phyloP scores from a whole-genome alignment of 345 rosid genomes.

The Arabidopsis arenosa region DNA sequence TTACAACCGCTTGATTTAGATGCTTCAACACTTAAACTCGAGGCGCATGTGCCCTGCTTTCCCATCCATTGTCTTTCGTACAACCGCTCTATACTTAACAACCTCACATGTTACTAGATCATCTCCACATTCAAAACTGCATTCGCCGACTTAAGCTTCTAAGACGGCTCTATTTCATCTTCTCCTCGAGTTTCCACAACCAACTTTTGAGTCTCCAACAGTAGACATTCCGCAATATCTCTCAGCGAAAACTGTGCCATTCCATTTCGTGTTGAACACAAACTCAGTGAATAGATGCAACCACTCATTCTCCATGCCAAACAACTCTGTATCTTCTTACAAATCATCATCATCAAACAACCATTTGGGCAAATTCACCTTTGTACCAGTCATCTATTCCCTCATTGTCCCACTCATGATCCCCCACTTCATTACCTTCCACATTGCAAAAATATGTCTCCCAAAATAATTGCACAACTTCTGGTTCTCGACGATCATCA shows the following conservation, averaged over 20 bases:
- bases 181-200: neutral
- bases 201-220: neutral
- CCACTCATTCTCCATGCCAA: neutral
- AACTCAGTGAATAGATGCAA: slow-evolving; percentile 7
- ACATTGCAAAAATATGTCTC: too few species aligned
- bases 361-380: too few species aligned
- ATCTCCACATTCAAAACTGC: neutral
- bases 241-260: neutral
- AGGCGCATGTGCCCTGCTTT: slow-evolving; percentile 16
- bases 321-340: neutral
- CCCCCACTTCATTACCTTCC: too few species aligned
- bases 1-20: neutral
- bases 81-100: neutral
- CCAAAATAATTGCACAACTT: too few species aligned
- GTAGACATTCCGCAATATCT: neutral
- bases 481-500: too few species aligned
- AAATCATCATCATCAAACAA: too few species aligned
- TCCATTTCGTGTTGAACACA: neutral
- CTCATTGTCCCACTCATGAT: too few species aligned
- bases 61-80: neutral
- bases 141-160: too few species aligned
- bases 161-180: neutral
- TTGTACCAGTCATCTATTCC: too few species aligned
- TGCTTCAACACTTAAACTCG: neutral
- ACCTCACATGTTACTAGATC: neutral